Conservation (phyloP, 2,329 filamentous ascomycete species). For the Ophiostoma montium region DNA sequence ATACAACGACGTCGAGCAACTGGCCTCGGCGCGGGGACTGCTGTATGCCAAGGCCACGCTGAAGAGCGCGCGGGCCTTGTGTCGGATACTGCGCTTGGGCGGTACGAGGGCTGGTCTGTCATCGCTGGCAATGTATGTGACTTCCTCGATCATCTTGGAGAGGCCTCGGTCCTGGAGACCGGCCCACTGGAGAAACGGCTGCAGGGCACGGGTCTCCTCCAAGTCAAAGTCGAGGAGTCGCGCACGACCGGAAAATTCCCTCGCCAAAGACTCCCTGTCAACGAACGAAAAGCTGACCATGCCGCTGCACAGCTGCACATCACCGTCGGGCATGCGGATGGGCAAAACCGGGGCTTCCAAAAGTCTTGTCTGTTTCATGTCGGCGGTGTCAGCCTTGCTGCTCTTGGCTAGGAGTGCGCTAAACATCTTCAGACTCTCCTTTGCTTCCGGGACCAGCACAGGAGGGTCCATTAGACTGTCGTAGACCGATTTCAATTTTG, state of each 20-base stretch:
- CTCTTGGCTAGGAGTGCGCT: background rate
- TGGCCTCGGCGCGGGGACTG: slow-evolving; percentile 13
- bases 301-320: background rate
- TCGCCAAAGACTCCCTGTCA: slow-evolving; percentile 19
- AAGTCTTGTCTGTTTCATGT: background rate
- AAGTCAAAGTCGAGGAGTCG: slow-evolving; percentile 24
- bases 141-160: slow-evolving; percentile 21
- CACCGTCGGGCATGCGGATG: background rate
- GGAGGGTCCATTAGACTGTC: background rate
- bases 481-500: slow-evolving; percentile 3
- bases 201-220: slow-evolving; percentile 19
- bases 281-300: slow-evolving; percentile 20
- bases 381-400: background rate
- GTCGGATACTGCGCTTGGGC: slow-evolving; percentile 16
- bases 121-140: slow-evolving; percentile 16
- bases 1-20: slow-evolving; percentile 13
- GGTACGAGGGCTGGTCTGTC: slow-evolving; percentile 13
- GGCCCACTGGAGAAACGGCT: slow-evolving; percentile 22
- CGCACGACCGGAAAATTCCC: slow-evolving; percentile 17
- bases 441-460: background rate
- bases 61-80: slow-evolving; percentile 20
- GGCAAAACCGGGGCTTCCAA: background rate
- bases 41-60: slow-evolving; percentile 17
- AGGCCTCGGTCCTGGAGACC: slow-evolving; percentile 20
- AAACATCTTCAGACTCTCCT: background rate